These are phyloP conservation scores for Ephemerocybe angulata DNA, from an alignment of 768 basidiomycete species.

Conservation along the genomic window DNA sequence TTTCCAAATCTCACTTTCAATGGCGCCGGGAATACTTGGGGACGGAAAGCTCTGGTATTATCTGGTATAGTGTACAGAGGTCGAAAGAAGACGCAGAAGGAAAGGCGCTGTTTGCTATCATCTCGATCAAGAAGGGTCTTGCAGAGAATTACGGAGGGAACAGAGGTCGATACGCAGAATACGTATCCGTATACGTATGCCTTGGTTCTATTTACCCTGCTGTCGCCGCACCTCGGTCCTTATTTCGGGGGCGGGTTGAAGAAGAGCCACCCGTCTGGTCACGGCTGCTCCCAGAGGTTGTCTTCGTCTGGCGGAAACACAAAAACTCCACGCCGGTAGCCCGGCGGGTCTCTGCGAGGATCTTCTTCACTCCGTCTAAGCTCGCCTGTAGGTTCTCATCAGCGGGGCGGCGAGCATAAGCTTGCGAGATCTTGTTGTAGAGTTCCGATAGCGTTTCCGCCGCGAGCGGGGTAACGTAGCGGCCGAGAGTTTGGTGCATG, in stretches of 20 bases:
- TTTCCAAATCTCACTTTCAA: neutral
- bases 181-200: neutral
- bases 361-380: slow-evolving; percentile 89
- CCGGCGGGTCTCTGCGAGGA: slow-evolving; percentile 78
- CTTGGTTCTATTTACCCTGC: slow-evolving; percentile 13
- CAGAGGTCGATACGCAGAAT: too few relatives aligned
- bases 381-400: slow-evolving; percentile 84
- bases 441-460: slow-evolving; percentile 85
- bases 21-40: neutral
- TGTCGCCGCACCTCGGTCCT: slow-evolving; percentile 19
- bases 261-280: slow-evolving; percentile 8
- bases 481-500: slow-evolving; percentile 91
- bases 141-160: neutral
- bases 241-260: slow-evolving; percentile 23
- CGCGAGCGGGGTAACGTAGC: slow-evolving; percentile 79
- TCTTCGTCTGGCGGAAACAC: slow-evolving; percentile 80
- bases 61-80: neutral
- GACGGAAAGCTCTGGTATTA: too few relatives aligned
- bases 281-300: slow-evolving; percentile 27
- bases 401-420: slow-evolving; percentile 81
- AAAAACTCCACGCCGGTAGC: slow-evolving; percentile 94
- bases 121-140: too few relatives aligned
- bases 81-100: neutral
- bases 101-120: too few relatives aligned
- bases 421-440: slow-evolving; percentile 92